Conservation (phyloP, 2,329 filamentous ascomycete species). For the Seiridium unicorne region DNA sequence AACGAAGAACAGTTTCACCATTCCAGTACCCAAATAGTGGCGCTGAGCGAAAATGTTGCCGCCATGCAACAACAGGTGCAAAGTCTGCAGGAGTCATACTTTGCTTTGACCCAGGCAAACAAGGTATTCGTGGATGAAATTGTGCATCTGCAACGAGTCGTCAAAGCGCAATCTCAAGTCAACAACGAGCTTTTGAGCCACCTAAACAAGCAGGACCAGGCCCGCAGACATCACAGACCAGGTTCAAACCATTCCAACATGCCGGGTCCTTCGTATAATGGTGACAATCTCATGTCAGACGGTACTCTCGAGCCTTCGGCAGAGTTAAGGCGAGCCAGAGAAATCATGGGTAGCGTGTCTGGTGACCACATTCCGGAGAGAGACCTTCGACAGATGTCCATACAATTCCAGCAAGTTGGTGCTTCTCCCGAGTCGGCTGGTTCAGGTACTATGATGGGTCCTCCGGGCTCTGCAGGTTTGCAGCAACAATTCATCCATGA, state of each 20-base stretch:
- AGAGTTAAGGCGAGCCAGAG: constrained; percentile 55
- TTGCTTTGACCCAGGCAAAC: constrained; percentile 68
- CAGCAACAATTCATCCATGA: constrained; percentile 47
- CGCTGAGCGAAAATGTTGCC: constrained; percentile 83
- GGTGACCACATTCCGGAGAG: constrained; percentile 52
- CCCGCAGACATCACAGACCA: constrained; percentile 39
- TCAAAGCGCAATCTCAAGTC: constrained; percentile 57
- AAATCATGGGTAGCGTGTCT: constrained; percentile 52
- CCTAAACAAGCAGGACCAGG: constrained; percentile 47
- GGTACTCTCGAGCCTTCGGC: constrained; percentile 44
- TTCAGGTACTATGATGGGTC: constrained; percentile 55
- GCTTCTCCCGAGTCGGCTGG: constrained; percentile 53
- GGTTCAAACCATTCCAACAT: constrained; percentile 35
- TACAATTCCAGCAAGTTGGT: constrained; percentile 47
- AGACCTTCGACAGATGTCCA: constrained; percentile 54
- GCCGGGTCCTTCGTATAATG: constrained; percentile 31
- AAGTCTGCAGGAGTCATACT: constrained; percentile 79
- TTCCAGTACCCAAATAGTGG: constrained; percentile 82
- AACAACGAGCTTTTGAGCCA: constrained; percentile 57
- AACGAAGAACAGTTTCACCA: constrained; percentile 72
- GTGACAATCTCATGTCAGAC: constrained; percentile 40
- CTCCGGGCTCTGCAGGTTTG: constrained; percentile 40
- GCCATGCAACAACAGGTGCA: constrained; percentile 93
- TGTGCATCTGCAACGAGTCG: constrained; percentile 57
- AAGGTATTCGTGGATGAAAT: constrained; percentile 62